Conservation (phyloP, 202 grass and related monocot species). For the Panicum hallii region DNA sequence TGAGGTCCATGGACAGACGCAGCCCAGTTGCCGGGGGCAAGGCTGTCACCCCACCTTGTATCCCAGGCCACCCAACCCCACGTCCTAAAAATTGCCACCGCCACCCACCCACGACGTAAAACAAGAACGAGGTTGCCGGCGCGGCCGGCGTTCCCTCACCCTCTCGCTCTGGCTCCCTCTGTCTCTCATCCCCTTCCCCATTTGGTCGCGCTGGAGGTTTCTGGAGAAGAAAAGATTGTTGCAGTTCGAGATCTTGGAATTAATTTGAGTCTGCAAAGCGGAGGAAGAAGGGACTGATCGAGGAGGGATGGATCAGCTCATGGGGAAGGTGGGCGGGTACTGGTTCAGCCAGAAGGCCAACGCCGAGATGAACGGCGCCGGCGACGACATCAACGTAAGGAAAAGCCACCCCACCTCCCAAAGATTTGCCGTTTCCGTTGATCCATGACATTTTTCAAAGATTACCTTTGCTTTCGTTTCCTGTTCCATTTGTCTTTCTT, state of each 20-base stretch:
- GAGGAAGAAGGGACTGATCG: not conserved
- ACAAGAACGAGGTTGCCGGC: not conserved
- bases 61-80: not conserved
- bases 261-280: slow-evolving; percentile 1
- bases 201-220: not conserved
- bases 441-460: not conserved
- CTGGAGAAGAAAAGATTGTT: not conserved
- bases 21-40: not conserved
- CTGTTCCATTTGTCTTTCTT: not conserved
- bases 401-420: not conserved
- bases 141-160: not conserved
- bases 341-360: slow-evolving; percentile 82
- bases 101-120: not conserved
- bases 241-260: not conserved
- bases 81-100: slow-evolving; percentile 39
- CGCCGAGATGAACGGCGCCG: slow-evolving; percentile 72
- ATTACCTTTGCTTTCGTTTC: not conserved
- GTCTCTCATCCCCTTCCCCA: not conserved
- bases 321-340: slow-evolving; percentile 76
- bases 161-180: not conserved
- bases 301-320: slow-evolving; percentile 80
- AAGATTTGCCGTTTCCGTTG: not conserved
- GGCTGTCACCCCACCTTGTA: not conserved
- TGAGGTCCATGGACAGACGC: not conserved
- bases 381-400: slow-evolving; percentile 76